Evolutionary conservation across 106 monocot genomes (phyloP).

Genomic region (Dendrobium nobile): DNA sequence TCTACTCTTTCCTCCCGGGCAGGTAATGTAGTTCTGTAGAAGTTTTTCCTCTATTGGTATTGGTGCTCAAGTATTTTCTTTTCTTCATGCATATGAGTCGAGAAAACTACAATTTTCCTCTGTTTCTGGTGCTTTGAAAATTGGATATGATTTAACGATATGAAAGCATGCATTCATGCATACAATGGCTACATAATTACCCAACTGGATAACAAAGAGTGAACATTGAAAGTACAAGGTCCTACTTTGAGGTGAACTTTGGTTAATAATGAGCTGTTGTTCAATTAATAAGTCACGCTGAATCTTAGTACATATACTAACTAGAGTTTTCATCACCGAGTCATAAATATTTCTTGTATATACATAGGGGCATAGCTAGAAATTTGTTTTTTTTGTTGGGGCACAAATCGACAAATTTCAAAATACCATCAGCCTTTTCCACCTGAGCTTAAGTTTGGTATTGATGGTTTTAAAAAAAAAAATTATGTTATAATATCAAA

Average conservation of each 20-base stretch:
- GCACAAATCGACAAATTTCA: no score
- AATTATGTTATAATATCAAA: no score
- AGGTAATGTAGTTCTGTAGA: constrained; percentile 35
- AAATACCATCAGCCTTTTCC: no score
- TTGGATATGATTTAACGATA: neutral
- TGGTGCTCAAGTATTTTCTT: neutral
- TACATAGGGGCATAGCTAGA: no score
- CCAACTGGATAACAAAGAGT: neutral
- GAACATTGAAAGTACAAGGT: neutral
- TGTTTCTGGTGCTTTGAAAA: neutral
- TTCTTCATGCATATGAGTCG: neutral
- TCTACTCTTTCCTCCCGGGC: constrained; percentile 89
- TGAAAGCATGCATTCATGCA: neutral
- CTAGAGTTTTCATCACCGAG: neutral
- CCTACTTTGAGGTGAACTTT: neutral
- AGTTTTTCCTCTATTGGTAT: neutral
- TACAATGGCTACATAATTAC: neutral
- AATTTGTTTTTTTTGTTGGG: no score
- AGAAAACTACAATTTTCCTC: neutral
- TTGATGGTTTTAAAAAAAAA: no score
- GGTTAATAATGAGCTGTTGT: neutral
- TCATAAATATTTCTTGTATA: neutral
- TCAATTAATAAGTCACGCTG: neutral
- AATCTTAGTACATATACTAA: neutral
- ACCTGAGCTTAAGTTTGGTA: no score